Evolutionary conservation across 495 filamentous ascomycete genomes (phyloP).

Genomic region (Oidiodendron maius): DNA sequence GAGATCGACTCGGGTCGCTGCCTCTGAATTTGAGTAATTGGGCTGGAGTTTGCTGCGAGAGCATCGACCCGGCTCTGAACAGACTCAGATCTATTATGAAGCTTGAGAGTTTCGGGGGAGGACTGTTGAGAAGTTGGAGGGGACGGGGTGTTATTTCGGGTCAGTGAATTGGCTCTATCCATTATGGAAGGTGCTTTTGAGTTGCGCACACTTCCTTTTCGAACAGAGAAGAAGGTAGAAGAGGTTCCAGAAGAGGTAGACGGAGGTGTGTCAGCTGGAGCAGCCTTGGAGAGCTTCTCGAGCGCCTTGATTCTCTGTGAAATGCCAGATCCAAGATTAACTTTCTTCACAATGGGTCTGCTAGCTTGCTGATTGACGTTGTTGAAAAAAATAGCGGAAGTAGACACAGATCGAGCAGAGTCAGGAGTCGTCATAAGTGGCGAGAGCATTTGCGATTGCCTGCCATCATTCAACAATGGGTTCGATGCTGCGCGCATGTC

Average conservation of each 20-base stretch:
- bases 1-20: slow-evolving; percentile 65
- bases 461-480: slow-evolving; percentile 28
- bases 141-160: slow-evolving; percentile 28
- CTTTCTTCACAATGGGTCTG: slow-evolving; percentile 58
- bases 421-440: slow-evolving; percentile 14
- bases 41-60: slow-evolving; percentile 8
- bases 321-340: slow-evolving; percentile 81
- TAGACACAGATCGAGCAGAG: slow-evolving; percentile 39
- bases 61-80: slow-evolving; percentile 15
- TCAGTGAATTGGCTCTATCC: slow-evolving; percentile 34
- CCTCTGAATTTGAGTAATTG: slow-evolving; percentile 10
- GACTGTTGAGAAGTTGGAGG: slow-evolving; percentile 37
- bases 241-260: slow-evolving; percentile 16
- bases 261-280: slow-evolving; percentile 26
- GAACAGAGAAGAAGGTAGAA: slow-evolving; percentile 44
- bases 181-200: slow-evolving; percentile 40
- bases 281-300: slow-evolving; percentile 57
- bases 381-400: slow-evolving; percentile 38
- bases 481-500: slow-evolving; percentile 43
- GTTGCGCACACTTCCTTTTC: slow-evolving; percentile 35
- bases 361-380: slow-evolving; percentile 38
- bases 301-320: slow-evolving; percentile 86
- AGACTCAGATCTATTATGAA: slow-evolving; percentile 18
- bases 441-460: slow-evolving; percentile 11
- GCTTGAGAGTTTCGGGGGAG: slow-evolving; percentile 29